Base-by-base conservation (phyloP, 179 eudicot species). In the Monotropa hypopitys region DNA sequence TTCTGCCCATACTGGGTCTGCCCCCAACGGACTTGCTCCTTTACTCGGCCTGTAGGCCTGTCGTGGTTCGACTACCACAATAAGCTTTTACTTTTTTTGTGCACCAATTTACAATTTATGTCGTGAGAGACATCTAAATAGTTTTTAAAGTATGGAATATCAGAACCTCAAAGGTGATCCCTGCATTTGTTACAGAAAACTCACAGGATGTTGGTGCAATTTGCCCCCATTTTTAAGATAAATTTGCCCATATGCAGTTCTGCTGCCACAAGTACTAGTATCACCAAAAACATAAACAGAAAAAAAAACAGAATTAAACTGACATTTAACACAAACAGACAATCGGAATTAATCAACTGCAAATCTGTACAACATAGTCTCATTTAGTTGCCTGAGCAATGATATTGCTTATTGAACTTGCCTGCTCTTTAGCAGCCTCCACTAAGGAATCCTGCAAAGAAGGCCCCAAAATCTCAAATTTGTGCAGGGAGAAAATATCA, bases 301-400 rank as follows among this genome's bases (percentile, higher is more conserved):
- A 33, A 35, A 61, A 7, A 61, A 28, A 61, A 61, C 66, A 12
- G 13, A 10, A 28, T 3, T 10, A 54, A 59, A 59, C 33, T 11
- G 33, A 32, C 28, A 6, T 43, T 40, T 28, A 75, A 56, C 26
- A 43, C 56, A 59, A 26, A 28, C 5, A 46, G 16, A 45, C 11
- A 47, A 62, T 23, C 45, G 5, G 57, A 45, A 13, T 33, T 23
- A 26, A 61, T 61, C 38, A 53, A 33, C 47, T 16, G n/a, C 32
- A 18, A 65, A 67, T n/a, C 21, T 20, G 33, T 33, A 38, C 0
- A 16, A 65, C 54, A 50, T 35, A 70, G 61, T 76, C 81, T 84
- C 83, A 94, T 82, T 94, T 94, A 63, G 98, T 94, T 33, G 97
- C 98, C 84, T 94, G 98, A 43, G 93, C 93, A 78, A 94, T 92